These are phyloP conservation scores for Chloropicon primus DNA, from an alignment of 139 green algal genomes.

Conservation along the genomic window DNA sequence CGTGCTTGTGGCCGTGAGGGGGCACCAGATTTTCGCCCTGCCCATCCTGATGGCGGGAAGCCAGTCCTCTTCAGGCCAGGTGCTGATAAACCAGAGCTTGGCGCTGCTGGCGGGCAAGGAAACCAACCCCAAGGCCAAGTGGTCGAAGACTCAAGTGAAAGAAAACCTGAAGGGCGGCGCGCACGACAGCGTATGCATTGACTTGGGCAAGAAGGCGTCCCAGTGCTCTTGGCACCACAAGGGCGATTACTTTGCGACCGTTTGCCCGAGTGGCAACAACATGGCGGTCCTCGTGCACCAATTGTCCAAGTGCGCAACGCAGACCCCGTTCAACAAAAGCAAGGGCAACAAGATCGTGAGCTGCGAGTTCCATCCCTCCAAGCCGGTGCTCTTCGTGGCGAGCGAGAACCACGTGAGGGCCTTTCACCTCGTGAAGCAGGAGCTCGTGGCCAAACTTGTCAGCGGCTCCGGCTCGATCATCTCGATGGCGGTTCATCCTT, in stretches of 20 bases:
- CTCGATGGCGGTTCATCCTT: conserved; percentile 70
- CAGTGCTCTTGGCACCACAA: conserved; percentile 68
- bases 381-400: conserved; percentile 82
- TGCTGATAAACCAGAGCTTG: background rate
- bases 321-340: conserved; percentile 92
- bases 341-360: conserved; percentile 48
- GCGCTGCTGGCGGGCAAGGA: background rate
- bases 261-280: conserved; percentile 61
- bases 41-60: background rate
- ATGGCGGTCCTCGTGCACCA: conserved; percentile 85
- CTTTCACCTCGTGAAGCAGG: conserved; percentile 83
- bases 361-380: conserved; percentile 80
- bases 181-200: background rate
- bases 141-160: background rate
- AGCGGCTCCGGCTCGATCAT: conserved; percentile 61
- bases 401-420: conserved; percentile 74
- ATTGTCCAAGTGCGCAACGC: conserved; percentile 54
- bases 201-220: background rate
- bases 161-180: background rate
- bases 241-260: conserved; percentile 83
- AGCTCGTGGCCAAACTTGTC: conserved; percentile 81
- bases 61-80: background rate
- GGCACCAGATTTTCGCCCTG: background rate
- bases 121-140: background rate
- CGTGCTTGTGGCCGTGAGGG: background rate